A percentile compares a stretch with the other conserved stretches of the same genome.
Evolutionary conservation across 345 rosid genomes (phyloP).

Genomic region (Populus simonii): DNA sequence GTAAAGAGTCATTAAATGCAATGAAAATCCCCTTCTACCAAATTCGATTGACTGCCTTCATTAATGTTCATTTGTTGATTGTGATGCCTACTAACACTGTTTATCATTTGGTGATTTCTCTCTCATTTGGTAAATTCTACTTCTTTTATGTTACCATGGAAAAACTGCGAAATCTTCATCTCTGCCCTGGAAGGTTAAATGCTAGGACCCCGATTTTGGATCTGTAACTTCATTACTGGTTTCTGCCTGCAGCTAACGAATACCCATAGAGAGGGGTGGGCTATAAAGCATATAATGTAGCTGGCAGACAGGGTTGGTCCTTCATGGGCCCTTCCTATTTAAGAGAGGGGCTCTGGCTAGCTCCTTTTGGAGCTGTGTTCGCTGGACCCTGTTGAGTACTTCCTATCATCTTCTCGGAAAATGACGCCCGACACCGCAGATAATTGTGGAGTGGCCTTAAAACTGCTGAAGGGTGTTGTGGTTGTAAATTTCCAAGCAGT

Average conservation of each 20-base stretch:
- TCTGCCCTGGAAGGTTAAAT: not conserved
- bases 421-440: not conserved
- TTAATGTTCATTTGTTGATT: not conserved
- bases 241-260: not conserved
- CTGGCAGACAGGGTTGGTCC: slow-evolving; percentile 11
- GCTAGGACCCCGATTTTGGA: not conserved
- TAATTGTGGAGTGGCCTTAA: not conserved
- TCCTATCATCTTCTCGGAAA: not conserved
- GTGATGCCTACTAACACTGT: not conserved
- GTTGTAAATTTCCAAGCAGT: too few relatives aligned
- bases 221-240: not conserved
- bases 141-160: not conserved
- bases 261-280: too few relatives aligned
- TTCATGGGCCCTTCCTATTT: slow-evolving; percentile 14
- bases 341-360: slow-evolving; percentile 3
- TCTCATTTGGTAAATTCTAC: too few relatives aligned
- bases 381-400: not conserved
- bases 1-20: slow-evolving; percentile 18
- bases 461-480: too few relatives aligned
- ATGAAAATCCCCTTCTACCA: not conserved
- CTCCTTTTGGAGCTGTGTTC: not conserved
- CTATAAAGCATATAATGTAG: not conserved
- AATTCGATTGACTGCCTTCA: not conserved
- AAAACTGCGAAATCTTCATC: not conserved
- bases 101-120: not conserved